Base-by-base conservation (phyloP, 768 basidiomycete genomes). In the Leccinum truebloodii region DNA sequence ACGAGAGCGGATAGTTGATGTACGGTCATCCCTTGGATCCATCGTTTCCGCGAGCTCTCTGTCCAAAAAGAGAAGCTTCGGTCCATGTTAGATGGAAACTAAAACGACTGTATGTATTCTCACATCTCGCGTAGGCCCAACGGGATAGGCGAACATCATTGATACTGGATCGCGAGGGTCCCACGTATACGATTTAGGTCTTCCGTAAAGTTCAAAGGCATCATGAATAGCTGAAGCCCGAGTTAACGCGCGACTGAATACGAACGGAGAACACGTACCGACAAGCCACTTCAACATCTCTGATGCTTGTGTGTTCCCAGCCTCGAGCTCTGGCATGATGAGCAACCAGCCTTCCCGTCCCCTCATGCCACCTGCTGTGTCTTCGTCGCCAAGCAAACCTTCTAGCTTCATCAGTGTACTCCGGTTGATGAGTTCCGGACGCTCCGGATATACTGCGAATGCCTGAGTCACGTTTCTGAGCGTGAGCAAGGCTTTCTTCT, bases 381-480 rank as follows among this genome's bases (percentile, higher is more conserved):
- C 80, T 69, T 95, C 91, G 32, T 89, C 87, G 2, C 90, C 89
- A 57, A 97, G 82, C 26, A 81, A 76, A 10, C 94, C 96, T 70
- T 98, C 95, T 6, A 98, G 71, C 73, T 98, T 98, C 78, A 98
- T 88, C 65, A 99, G 76, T 1, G 93, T 94, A 64, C 94, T 95
- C 67, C 86, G 80, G 63, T 82, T 88, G 75, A 98, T 95, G 64
- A 97, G 77, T 65, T 94, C 92, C 10, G 93, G 92, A n/a, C 93
- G 84, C 71, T 98, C 96, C 2, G 96, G 96, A 72, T 95, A 99
- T 8, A 99, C 93, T 3, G 93, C 92, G 70, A 95, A 97, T 18
- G 89, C 92, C 75, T 97, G 93, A 1, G 88, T 84, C 55, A 95
- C 80, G 46, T 85, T 76, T 34, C 75, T 79, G 59, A 96, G 75